A percentile compares a stretch with the other conserved stretches of the same genome.
These are phyloP conservation scores for Diplocarpon mali DNA, from an alignment of 2,329 filamentous ascomycete genomes.

Conservation along the genomic window DNA sequence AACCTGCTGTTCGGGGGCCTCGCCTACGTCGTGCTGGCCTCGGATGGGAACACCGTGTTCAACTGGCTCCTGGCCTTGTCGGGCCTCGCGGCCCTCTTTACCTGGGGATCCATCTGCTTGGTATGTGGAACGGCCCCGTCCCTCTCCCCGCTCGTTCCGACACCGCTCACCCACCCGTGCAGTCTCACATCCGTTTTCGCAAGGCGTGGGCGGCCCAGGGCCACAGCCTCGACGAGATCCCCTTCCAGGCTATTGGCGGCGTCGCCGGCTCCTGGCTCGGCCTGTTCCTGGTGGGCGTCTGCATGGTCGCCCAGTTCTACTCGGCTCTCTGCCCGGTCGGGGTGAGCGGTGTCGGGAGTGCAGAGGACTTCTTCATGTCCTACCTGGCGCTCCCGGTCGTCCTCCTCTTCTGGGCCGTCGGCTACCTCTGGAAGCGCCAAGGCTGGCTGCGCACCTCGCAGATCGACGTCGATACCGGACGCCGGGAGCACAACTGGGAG, in stretches of 20 bases:
- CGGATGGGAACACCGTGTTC: conserved; percentile 37
- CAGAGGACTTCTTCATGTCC: conserved; percentile 5
- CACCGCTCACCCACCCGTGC: conserved; percentile 34
- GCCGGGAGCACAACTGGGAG: conserved; percentile 6
- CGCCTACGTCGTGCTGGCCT: conserved; percentile 41
- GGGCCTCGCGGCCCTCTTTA: conserved; percentile 60
- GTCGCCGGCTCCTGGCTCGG: conserved; percentile 50
- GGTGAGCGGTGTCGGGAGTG: neutral
- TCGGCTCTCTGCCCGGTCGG: conserved; percentile 37
- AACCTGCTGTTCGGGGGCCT: conserved; percentile 44
- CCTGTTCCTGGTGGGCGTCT: conserved; percentile 39
- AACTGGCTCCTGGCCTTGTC: conserved; percentile 59
- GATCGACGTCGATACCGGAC: conserved; percentile 9
- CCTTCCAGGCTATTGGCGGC: conserved; percentile 47
- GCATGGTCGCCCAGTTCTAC: conserved; percentile 27
- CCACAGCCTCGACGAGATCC: conserved; percentile 48
- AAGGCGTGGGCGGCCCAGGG: conserved; percentile 32
- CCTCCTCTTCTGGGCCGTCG: conserved; percentile 6
- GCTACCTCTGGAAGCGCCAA: conserved; percentile 8
- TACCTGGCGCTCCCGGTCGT: conserved; percentile 7
- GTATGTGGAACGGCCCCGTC: conserved; percentile 38
- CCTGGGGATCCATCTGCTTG: conserved; percentile 58
- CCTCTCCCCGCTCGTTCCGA: conserved; percentile 46
- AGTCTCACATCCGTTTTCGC: conserved; percentile 56
- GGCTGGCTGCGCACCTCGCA: conserved; percentile 2